Base-by-base conservation (phyloP, 176 grass and related monocot genomes). In the Triticum aestivum region DNA sequence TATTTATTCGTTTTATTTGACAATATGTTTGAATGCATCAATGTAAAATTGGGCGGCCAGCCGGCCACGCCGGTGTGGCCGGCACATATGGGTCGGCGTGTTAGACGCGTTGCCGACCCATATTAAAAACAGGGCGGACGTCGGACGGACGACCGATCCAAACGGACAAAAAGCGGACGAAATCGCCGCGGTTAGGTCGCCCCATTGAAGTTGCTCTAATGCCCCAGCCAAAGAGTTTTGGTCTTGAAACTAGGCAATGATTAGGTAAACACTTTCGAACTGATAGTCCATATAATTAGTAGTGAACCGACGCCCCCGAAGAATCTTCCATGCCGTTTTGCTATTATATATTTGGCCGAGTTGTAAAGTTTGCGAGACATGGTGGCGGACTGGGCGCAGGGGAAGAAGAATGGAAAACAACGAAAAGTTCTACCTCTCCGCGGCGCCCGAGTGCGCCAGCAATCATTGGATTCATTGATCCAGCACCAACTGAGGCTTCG, bases 291-390 rank as follows among this genome's bases (percentile, higher is more conserved):
- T 32, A 9, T 35, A 2, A 47, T 56, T 9, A 64, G 35, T 38
- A 63, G 6, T 34, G n/a, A 62, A 42, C 23, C 5, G 34, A 47
- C 23, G 26, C 26, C 45, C 9, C 61, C 26, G 12, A 49, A 49
- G 32, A 56, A 5, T 73, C 11, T 73, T 12, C 23, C 39, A 29
- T 49, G 71, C 11, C 12, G 44, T 47, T 47, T 74, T 47, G 41
- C 21, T 47, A 73, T 12, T 42, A 10, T 20, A 24, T 38, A 73
- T 71, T 35, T 24, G 45, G 8, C 62, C 14, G 8, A 61, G 61
- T 13, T 84, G 87, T 89, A 89, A 89, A 89, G 81, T 1, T 21
- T 12, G 26, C 9, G 63, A 7, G 35, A 26, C 27, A 73, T 17
- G 26, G 81, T 75, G 72, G 72, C 6, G 6, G 42, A 13, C 18